Conservation (phyloP, 805 yeast species). For the Cyberlindnera nakhonratchasimensis region DNA sequence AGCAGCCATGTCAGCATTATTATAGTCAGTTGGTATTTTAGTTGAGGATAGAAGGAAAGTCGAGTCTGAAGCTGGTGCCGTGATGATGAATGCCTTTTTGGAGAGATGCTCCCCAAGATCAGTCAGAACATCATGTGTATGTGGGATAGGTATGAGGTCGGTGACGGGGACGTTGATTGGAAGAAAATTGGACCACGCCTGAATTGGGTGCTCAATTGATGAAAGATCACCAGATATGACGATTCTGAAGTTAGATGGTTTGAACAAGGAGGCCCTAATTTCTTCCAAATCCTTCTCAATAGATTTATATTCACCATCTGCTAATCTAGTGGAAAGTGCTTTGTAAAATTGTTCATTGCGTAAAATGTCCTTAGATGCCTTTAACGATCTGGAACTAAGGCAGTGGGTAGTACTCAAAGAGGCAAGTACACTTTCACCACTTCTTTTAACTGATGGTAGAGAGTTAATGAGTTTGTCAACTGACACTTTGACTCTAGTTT, state of each 20-base stretch:
- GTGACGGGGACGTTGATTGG: background rate
- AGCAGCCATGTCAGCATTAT: constrained; percentile 60
- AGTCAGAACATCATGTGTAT: constrained; percentile 51
- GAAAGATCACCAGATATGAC: constrained; percentile 67
- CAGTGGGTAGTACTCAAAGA: constrained; percentile 56
- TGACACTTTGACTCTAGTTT: constrained; percentile 61
- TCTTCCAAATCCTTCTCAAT: constrained; percentile 49
- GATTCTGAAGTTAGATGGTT: constrained; percentile 57
- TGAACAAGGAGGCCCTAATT: constrained; percentile 51
- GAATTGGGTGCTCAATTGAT: constrained; percentile 50
- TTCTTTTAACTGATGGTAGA: constrained; percentile 39
- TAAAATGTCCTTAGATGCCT: constrained; percentile 64
- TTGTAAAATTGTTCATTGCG: constrained; percentile 56
- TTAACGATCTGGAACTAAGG: constrained; percentile 57
- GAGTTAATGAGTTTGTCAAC: constrained; percentile 40
- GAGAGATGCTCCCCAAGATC: constrained; percentile 51
- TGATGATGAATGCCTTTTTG: constrained; percentile 55
- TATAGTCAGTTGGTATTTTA: constrained; percentile 52
- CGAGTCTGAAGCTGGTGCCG: constrained; percentile 84
- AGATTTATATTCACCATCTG: constrained; percentile 47
- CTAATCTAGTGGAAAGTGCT: constrained; percentile 43
- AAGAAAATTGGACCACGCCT: constrained; percentile 48
- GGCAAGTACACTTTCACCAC: constrained; percentile 52
- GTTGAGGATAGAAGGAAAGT: constrained; percentile 62
- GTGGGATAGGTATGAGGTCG: constrained; percentile 42